A percentile compares a stretch with the other conserved stretches of the same genome.
These are phyloP conservation scores for Vitis rotundifolia DNA, from an alignment of 164 flowering plant genomes.

Conservation along the genomic window DNA sequence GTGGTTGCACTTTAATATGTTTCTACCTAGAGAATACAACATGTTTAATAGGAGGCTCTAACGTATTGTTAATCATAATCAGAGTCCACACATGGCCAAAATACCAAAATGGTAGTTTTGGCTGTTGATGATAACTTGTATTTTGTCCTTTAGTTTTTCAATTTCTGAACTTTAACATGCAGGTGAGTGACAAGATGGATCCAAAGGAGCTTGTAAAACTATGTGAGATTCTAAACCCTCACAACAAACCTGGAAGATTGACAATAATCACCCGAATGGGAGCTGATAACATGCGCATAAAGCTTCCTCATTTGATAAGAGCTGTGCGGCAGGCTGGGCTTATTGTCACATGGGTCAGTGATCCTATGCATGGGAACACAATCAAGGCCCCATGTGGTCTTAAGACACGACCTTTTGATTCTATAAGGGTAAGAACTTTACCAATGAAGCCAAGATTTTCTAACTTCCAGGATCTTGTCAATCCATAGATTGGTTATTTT, in stretches of 20 bases:
- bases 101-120: too few relatives aligned
- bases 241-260: conserved; percentile 26
- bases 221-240: conserved; percentile 29
- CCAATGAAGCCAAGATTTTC: background rate
- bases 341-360: conserved; percentile 45
- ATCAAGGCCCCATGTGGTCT: conserved; percentile 43
- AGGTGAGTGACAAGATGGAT: conserved; percentile 38
- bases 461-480: background rate
- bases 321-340: conserved; percentile 39
- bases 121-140: background rate
- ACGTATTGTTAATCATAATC: too few relatives aligned
- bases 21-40: too few relatives aligned
- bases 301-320: conserved; percentile 25
- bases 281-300: conserved; percentile 41
- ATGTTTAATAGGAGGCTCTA: too few relatives aligned
- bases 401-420: conserved; percentile 39
- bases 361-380: conserved; percentile 44
- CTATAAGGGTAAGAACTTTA: conserved; percentile 32
- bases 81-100: too few relatives aligned
- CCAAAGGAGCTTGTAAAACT: conserved; percentile 30
- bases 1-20: too few relatives aligned
- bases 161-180: background rate
- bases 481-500: background rate
- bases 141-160: background rate
- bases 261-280: conserved; percentile 38